Percentiles rank a stretch among this genome's conserved stretches.
Evolutionary conservation across 768 basidiomycete genomes (phyloP).

Genomic region (Lactifluus hygrophoroides): DNA sequence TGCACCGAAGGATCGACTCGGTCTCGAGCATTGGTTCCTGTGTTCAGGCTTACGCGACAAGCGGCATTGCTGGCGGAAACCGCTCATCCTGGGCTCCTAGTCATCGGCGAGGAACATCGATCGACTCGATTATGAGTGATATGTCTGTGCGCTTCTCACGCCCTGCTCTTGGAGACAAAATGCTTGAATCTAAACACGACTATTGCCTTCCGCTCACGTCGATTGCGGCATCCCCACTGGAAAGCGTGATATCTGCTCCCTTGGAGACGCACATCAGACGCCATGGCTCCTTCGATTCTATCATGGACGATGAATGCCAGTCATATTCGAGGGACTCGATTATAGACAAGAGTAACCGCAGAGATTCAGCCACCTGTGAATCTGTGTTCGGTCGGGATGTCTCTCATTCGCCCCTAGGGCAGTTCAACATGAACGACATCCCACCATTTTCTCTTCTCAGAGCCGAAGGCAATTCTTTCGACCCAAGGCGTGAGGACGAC

Average conservation of each 20-base stretch:
- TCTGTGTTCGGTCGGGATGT: constrained; percentile 52
- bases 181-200: constrained; percentile 59
- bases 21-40: constrained; percentile 49
- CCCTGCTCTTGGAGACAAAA: constrained; percentile 79
- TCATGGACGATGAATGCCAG: constrained; percentile 44
- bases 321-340: constrained; percentile 26
- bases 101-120: constrained; percentile 41
- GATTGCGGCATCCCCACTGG: constrained; percentile 59
- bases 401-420: constrained; percentile 23
- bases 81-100: constrained; percentile 55
- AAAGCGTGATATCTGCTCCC: constrained; percentile 28
- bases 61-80: constrained; percentile 42
- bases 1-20: constrained; percentile 48
- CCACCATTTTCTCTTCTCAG: constrained; percentile 61
- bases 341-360: constrained; percentile 48
- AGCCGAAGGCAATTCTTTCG: constrained; percentile 33
- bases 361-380: constrained; percentile 44
- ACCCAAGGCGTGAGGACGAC: constrained; percentile 58
- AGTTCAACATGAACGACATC: constrained; percentile 43
- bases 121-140: constrained; percentile 61
- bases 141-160: constrained; percentile 54
- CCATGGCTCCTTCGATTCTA: constrained; percentile 52
- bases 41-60: constrained; percentile 45
- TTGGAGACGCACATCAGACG: constrained; percentile 26
- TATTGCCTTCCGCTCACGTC: constrained; percentile 47